Evolutionary conservation across 192 early-diverging fungal species (phyloP).

Genomic region (Coemansia sp.): DNA sequence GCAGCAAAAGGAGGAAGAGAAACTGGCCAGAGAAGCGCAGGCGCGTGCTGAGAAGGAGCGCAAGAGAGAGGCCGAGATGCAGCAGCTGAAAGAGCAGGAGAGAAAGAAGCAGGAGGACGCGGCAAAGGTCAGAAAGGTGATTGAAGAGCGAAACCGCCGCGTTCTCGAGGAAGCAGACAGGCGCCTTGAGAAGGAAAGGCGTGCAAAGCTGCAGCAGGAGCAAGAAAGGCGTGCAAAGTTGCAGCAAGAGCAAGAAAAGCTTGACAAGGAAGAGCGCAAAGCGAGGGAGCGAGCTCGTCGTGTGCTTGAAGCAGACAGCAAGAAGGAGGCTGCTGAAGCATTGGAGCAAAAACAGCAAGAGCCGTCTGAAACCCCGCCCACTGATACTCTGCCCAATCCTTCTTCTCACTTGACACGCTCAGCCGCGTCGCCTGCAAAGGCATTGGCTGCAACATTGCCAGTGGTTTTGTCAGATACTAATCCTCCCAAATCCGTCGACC

Average conservation of each 20-base stretch:
- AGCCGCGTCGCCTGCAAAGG: background rate
- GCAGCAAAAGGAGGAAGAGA: conserved; percentile 47
- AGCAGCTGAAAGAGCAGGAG: conserved; percentile 25
- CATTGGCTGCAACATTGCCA: background rate
- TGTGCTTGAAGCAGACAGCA: conserved; percentile 8
- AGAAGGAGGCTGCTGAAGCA: background rate
- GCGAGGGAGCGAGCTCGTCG: conserved; percentile 2
- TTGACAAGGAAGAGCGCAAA: conserved; percentile 19
- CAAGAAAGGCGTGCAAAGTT: conserved; percentile 20
- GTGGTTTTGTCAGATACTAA: background rate
- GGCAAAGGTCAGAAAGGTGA: conserved; percentile 21
- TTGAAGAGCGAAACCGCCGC: conserved; percentile 47
- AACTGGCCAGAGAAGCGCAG: conserved; percentile 28
- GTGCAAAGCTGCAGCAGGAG: conserved; percentile 22
- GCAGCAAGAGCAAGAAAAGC: conserved; percentile 21
- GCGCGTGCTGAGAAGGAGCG: conserved; percentile 39
- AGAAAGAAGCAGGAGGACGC: conserved; percentile 35
- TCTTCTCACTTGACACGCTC: background rate
- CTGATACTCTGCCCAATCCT: background rate
- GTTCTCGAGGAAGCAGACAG: conserved; percentile 45
- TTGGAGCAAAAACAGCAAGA: conserved; percentile 4
- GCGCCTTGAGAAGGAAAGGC: conserved; percentile 36
- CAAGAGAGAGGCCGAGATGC: conserved; percentile 21
- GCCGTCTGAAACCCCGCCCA: background rate
- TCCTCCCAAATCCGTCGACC: background rate